Conservation (phyloP, 2,329 filamentous ascomycete species). For the Cercospora sp. region DNA sequence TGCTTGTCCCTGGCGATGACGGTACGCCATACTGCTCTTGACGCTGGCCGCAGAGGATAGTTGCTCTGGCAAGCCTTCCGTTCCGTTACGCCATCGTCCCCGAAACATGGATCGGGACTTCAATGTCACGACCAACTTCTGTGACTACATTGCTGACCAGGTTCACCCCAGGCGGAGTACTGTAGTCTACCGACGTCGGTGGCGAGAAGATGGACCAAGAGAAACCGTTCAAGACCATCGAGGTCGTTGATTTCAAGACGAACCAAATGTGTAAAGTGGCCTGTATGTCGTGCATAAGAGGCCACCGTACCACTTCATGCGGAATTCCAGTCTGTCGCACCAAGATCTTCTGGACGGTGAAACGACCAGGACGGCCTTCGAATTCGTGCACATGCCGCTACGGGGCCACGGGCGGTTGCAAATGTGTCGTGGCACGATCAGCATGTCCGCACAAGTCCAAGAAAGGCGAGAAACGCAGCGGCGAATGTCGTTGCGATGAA, state of each 20-base stretch:
- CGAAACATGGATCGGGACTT: constrained; percentile 14
- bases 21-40: constrained; percentile 14
- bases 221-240: constrained; percentile 41
- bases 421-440: constrained; percentile 37
- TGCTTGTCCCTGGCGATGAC: constrained; percentile 23
- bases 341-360: constrained; percentile 41
- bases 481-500: constrained; percentile 39
- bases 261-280: constrained; percentile 39
- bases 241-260: constrained; percentile 37
- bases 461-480: constrained; percentile 39
- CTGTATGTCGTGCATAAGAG: constrained; percentile 41
- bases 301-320: constrained; percentile 39
- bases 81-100: not conserved
- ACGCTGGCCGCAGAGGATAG: not conserved
- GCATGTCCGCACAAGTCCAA: constrained; percentile 39
- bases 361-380: constrained; percentile 38
- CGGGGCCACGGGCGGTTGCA: constrained; percentile 36
- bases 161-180: not conserved
- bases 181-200: not conserved
- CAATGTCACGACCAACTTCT: constrained; percentile 8
- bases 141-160: constrained; percentile 17
- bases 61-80: constrained; percentile 6
- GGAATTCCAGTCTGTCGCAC: constrained; percentile 39
- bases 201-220: constrained; percentile 29
- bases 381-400: constrained; percentile 40